phyloP scores from a whole-genome alignment of 306 rosid genomes.

The Cucurbita maxima region DNA sequence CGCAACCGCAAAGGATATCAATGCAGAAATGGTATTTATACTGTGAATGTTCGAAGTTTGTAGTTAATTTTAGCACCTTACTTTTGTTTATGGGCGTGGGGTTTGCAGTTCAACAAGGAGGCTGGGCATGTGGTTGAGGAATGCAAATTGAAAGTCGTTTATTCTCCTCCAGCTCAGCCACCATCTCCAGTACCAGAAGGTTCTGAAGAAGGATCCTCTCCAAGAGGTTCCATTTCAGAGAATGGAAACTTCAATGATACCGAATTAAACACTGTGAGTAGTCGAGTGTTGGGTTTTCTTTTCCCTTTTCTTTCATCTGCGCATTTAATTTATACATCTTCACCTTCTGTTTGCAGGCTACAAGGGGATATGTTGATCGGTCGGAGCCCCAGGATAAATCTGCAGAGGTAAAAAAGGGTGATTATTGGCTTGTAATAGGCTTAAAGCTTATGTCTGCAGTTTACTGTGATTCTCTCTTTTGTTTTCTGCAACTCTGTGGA shows the following conservation, averaged over 20 bases:
- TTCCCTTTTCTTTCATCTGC: neutral
- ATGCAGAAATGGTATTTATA: slow-evolving; percentile 65
- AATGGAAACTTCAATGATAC: slow-evolving; percentile 42
- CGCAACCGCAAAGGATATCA: slow-evolving; percentile 39
- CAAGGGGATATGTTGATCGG: slow-evolving; percentile 38
- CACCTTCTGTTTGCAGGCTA: slow-evolving; percentile 31
- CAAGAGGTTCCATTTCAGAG: slow-evolving; percentile 58
- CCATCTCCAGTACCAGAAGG: slow-evolving; percentile 88
- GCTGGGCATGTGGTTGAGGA: slow-evolving; percentile 77
- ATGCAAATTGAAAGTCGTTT: slow-evolving; percentile 76
- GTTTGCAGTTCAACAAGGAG: slow-evolving; percentile 63
- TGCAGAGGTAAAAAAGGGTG: slow-evolving; percentile 39
- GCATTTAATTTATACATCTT: slow-evolving; percentile 5
- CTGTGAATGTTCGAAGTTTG: neutral
- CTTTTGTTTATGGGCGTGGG: slow-evolving; percentile 7
- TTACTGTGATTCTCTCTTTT: neutral
- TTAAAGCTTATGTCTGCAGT: neutral
- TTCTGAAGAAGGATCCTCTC: slow-evolving; percentile 87
- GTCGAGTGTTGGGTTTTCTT: slow-evolving; percentile 14
- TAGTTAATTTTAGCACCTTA: neutral
- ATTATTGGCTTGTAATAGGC: neutral
- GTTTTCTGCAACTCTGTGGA: neutral
- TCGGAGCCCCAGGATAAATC: slow-evolving; percentile 46
- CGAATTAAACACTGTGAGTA: slow-evolving; percentile 46
- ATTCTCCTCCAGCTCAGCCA: slow-evolving; percentile 68